phyloP scores from a whole-genome alignment of 225 moss, liverwort and hornwort genomes.

The Thuidium tamariscinum region DNA sequence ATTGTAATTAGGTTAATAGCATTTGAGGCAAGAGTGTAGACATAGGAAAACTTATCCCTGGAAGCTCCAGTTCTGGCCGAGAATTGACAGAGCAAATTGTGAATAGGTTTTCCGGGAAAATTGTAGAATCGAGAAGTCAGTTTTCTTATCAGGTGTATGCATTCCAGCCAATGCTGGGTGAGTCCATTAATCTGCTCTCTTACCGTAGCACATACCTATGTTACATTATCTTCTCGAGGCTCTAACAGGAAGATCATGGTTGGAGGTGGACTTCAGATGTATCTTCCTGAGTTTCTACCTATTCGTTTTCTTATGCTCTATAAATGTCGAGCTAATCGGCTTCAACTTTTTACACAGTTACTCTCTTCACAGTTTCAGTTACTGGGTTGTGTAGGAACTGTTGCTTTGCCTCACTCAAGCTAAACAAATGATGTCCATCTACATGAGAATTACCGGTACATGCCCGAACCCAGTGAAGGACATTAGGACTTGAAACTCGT shows the following conservation, averaged over 20 bases:
- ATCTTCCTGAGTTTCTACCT: not conserved
- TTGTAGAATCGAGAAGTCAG: not conserved
- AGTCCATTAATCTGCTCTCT: not conserved
- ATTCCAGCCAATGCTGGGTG: not conserved
- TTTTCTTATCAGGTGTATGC: not conserved
- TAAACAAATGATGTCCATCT: not conserved
- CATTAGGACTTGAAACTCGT: not conserved
- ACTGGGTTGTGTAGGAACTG: not conserved
- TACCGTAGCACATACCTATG: too few relatives aligned
- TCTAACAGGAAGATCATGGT: not conserved
- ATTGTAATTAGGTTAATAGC: not conserved
- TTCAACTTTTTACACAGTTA: not conserved
- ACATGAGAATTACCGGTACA: too few relatives aligned
- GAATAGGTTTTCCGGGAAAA: too few relatives aligned
- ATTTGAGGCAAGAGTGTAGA: not conserved
- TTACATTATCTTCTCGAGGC: not conserved
- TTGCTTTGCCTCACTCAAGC: not conserved
- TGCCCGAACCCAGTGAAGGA: not conserved
- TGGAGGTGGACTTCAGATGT: not conserved
- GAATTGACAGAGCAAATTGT: too few relatives aligned
- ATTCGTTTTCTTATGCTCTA: not conserved
- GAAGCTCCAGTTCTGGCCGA: not conserved
- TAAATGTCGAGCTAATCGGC: not conserved
- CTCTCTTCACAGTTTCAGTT: not conserved
- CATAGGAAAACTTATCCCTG: too few relatives aligned